Evolutionary conservation across 169 alveolate genomes (phyloP), one percentile per base, ranked within the genome.

Genomic region (Eimeria zaria): DNA sequence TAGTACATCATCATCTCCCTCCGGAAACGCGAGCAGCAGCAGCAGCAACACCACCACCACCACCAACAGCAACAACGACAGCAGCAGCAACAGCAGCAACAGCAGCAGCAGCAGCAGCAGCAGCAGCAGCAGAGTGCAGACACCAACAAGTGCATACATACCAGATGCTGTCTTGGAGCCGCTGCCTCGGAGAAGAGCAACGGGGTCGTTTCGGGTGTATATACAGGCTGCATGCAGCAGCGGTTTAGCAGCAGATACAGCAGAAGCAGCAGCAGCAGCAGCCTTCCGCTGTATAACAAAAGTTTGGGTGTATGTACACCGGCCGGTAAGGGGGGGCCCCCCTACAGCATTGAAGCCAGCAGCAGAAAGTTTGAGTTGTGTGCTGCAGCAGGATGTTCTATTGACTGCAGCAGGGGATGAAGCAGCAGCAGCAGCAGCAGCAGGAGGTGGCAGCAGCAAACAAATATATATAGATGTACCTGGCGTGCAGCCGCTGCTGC

Each of bases 271-370:
- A 12, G 95, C 95, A 14, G 81, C 84, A 39, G 67, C 95, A 24
- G 89, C 95, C 30, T 90, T 90, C 62, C 51, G 88, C 44, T 80
- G 64, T 7, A 90, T 90, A 71, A 90, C 88, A 30, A 81, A 73
- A 33, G 46, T 90, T n/a, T 58, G 95, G 80, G 95, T 90, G 76
- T 90, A 73, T 44, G 89, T 90, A 51, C 95, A 73, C 80, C 95
- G 95, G 44, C 95, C 95, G 46, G 55, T 53, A 51, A n/a, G 60
- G 73, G 95, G 89, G 51, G 95, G 95, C 51, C 95, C 95, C 55
- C 89, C 89, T 39, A 76, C 60, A 64, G 30, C 51, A n/a, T 80
- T 90, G 62, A n/a, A 44, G 51, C 95, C 95, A 41, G 55, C 88
- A 11, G 67, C 95, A 6, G 95, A 20, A 8, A 64, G 58, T 27